A percentile compares a stretch with the other conserved stretches of the same genome.
phyloP scores from a whole-genome alignment of 768 basidiomycete genomes.

The Boletus eberwhitei region DNA sequence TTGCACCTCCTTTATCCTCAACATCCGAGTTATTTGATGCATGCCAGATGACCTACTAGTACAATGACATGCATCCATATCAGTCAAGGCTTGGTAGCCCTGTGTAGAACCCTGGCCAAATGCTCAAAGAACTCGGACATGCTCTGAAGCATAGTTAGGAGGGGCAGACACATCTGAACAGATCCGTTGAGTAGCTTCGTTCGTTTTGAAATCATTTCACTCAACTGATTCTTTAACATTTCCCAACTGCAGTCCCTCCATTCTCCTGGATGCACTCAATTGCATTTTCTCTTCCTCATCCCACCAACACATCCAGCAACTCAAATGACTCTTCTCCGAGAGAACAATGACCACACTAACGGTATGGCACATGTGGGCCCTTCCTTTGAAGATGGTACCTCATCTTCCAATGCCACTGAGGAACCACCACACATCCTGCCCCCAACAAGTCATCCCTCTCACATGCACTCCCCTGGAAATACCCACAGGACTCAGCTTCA shows the following conservation, averaged over 20 bases:
- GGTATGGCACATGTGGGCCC: not conserved
- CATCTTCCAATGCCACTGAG: slow-evolving; percentile 38
- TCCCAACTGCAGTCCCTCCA: not conserved
- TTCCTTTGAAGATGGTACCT: not conserved
- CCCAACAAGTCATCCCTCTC: not conserved
- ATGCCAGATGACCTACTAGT: too few relatives aligned
- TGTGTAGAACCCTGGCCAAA: slow-evolving; percentile 12
- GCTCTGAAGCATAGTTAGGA: slow-evolving; percentile 10
- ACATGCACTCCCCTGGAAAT: slow-evolving; percentile 1
- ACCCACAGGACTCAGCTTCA: not conserved
- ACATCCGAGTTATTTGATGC: too few relatives aligned
- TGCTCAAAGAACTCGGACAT: slow-evolving; percentile 22
- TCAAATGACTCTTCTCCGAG: slow-evolving; percentile 4
- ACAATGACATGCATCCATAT: too few relatives aligned
- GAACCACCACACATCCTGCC: not conserved
- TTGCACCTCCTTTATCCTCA: too few relatives aligned
- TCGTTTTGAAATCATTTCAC: not conserved
- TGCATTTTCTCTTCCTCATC: not conserved
- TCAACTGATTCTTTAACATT: not conserved
- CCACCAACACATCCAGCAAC: slow-evolving; percentile 2
- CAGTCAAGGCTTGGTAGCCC: not conserved
- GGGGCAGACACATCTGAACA: not conserved
- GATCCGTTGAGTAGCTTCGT: not conserved
- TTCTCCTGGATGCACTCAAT: not conserved
- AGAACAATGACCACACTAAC: not conserved